Percentiles rank a stretch among this genome's conserved stretches.
phyloP scores from a whole-genome alignment of 768 basidiomycete species.

The Tulasnella sp. region DNA sequence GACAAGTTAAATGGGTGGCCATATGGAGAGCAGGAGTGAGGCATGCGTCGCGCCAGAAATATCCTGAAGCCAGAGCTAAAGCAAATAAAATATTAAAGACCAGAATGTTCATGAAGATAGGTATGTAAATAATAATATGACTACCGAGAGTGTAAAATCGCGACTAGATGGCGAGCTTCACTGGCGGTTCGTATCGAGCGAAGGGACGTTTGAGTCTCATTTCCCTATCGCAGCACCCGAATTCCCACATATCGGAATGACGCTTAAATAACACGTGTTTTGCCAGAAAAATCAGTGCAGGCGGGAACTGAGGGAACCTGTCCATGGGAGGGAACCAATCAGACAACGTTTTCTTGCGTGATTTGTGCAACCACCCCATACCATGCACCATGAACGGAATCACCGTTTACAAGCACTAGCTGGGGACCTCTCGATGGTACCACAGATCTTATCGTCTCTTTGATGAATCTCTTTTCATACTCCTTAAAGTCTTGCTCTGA shows the following conservation, averaged over 20 bases:
- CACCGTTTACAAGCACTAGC: constrained; percentile 13
- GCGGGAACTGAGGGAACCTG: neutral
- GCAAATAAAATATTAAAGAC: too few relatives aligned
- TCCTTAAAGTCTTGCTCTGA: neutral
- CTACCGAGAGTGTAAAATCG: neutral
- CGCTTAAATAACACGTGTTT: constrained; percentile 11
- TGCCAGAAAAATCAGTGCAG: neutral
- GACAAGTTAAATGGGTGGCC: too few relatives aligned
- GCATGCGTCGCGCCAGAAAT: too few relatives aligned
- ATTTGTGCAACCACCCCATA: neutral
- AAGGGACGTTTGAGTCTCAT: constrained; percentile 17
- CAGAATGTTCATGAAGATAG: too few relatives aligned
- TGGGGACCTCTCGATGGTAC: neutral
- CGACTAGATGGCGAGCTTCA: neutral
- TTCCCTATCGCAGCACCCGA: constrained; percentile 10
- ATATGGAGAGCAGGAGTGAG: too few relatives aligned
- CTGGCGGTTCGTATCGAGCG: constrained; percentile 8
- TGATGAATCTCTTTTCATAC: neutral
- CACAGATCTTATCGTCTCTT: neutral
- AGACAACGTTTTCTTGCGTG: neutral
- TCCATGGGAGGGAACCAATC: neutral
- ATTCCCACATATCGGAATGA: constrained; percentile 10
- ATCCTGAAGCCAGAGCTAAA: neutral
- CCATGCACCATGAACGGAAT: neutral
- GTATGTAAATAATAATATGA: neutral